Base-by-base conservation (phyloP, 164 flowering plant genomes). In the Annona cherimola region DNA sequence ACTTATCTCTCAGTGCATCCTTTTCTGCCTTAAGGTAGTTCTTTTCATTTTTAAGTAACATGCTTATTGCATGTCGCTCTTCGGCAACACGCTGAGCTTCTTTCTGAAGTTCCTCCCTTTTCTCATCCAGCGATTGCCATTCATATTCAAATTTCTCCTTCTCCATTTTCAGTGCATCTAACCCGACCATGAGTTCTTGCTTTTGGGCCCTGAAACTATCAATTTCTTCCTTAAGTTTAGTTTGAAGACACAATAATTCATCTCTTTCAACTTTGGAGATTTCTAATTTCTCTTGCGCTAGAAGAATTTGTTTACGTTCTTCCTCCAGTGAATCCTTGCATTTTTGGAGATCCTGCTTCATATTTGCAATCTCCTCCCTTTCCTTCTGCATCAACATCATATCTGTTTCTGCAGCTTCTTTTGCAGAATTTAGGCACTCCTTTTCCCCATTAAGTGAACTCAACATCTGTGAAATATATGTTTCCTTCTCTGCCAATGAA, bases 101-200 rank as follows among this genome's bases (percentile, higher is more conserved):
- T 80, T 69, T 83, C 20, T 69, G 81, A 19, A 91, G 73, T 61
- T 89, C 93, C 75, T 81, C 86, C 74, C 90, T 88, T 82, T 93
- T 92, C 79, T 90, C 99, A 81, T 93, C 99, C 73, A 96, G 86
- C 26, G 76, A 45, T 70, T 93, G 95, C 98, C 98, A 96, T 73
- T 96, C 97, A 69, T 83, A 72, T 79, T 96, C 98, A 77, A 96
- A 90, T 66, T 91, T 90, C 12, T 88, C 90, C 78, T 92, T 93
- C 81, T 93, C 94, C n/a, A 80, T 79, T 77, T 83, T 81, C 82
- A 96, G 67, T 69, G 80, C 86, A 35, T 92, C 93, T 63, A 86
- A 90, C 74, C 88, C 86, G 67, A 84, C 87, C 84, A 87, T 76
- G 63, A 90, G 80, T 72, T 89, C 91, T 60, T 70, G 66, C 76